Conservation (phyloP, 768 basidiomycete species). For the Auriscalpium microsporum region DNA sequence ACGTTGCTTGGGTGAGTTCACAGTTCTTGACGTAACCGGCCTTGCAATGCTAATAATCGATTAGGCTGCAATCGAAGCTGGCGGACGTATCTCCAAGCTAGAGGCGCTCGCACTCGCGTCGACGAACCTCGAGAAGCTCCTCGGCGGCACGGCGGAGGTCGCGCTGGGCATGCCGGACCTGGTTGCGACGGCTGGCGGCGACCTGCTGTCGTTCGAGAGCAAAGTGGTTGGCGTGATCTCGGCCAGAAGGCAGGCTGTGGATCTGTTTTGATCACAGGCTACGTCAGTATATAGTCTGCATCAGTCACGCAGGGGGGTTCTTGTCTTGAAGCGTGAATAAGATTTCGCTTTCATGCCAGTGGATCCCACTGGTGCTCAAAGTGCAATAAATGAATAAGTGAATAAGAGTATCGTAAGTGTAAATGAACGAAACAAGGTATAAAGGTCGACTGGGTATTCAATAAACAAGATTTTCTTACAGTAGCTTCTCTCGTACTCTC, state of each 20-base stretch:
- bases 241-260: slow-evolving; percentile 19
- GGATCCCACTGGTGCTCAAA: too few species aligned
- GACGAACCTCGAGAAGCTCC: slow-evolving; percentile 45
- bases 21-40: neutral
- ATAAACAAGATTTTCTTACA: too few species aligned
- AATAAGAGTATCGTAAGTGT: too few species aligned
- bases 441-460: too few species aligned
- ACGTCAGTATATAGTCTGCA: neutral
- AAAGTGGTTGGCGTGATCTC: slow-evolving; percentile 30
- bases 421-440: too few species aligned
- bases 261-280: slow-evolving; percentile 16
- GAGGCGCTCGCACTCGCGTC: slow-evolving; percentile 47
- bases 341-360: too few species aligned
- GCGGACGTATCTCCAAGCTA: slow-evolving; percentile 24
- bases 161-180: slow-evolving; percentile 17
- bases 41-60: neutral
- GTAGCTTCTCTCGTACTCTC: too few species aligned
- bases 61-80: slow-evolving; percentile 17
- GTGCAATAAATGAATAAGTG: too few species aligned
- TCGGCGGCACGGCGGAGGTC: slow-evolving; percentile 26
- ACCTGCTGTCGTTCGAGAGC: slow-evolving; percentile 26
- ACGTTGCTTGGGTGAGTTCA: slow-evolving; percentile 68
- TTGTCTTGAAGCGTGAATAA: too few species aligned
- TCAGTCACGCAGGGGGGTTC: too few species aligned
- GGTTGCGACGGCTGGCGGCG: slow-evolving; percentile 27